Percentiles rank a stretch among this genome's conserved stretches.
phyloP scores from a whole-genome alignment of 306 rosid species.

The Canavalia ensiformis region DNA sequence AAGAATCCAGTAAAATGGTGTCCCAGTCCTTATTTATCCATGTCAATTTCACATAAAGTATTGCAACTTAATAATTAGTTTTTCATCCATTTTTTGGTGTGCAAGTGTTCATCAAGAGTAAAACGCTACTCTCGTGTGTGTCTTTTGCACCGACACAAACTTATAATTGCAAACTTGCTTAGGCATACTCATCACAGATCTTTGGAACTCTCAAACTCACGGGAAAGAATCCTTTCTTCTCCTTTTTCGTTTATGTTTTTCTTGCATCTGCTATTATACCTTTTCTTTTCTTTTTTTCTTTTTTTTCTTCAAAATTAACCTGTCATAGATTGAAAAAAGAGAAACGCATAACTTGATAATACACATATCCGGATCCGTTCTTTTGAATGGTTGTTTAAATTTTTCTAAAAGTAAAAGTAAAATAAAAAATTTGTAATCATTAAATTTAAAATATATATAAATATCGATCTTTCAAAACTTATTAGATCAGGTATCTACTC shows the following conservation, averaged over 20 bases:
- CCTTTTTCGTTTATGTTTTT: background rate
- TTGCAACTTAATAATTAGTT: too few relatives aligned
- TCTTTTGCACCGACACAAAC: conserved; percentile 44
- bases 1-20: too few relatives aligned
- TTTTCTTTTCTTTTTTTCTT: background rate
- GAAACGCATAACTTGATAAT: too few relatives aligned
- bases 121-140: conserved; percentile 44
- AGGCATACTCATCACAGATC: conserved; percentile 15
- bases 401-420: too few relatives aligned
- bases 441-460: too few relatives aligned
- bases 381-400: too few relatives aligned
- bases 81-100: background rate
- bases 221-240: conserved; percentile 17
- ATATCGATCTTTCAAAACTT: background rate
- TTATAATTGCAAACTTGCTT: conserved; percentile 7
- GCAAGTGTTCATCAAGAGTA: background rate
- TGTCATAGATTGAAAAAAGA: background rate
- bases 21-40: too few relatives aligned
- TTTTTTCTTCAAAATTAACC: background rate
- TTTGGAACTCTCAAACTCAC: conserved; percentile 48
- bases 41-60: too few relatives aligned
- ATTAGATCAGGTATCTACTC: background rate
- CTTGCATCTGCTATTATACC: rapidly evolving
- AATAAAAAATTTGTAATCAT: too few relatives aligned
- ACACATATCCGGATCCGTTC: too few relatives aligned